A percentile compares a stretch with the other conserved stretches of the same genome.
Conservation (phyloP, 1,284 basidiomycete species). For the Naganishia cerealis region DNA sequence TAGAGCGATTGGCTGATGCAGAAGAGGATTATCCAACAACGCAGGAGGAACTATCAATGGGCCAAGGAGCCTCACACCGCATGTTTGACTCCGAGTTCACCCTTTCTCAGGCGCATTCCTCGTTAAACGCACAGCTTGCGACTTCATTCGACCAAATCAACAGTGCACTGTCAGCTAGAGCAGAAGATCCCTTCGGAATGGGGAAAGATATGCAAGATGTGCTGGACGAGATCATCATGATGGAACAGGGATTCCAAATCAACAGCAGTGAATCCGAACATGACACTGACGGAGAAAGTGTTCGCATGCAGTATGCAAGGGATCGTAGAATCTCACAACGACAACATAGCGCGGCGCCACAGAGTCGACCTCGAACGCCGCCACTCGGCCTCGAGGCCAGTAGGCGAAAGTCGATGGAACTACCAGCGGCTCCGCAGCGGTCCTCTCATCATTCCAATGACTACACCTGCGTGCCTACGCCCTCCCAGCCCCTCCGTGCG, state of each 20-base stretch:
- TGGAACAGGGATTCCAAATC: slow-evolving; percentile 51
- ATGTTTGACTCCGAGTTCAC: not conserved
- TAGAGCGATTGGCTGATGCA: slow-evolving; percentile 21
- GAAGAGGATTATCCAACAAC: slow-evolving; percentile 7
- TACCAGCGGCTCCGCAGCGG: slow-evolving; percentile 28
- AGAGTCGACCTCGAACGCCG: slow-evolving; percentile 23
- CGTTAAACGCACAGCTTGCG: not conserved
- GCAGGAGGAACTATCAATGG: not conserved
- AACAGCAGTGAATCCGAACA: slow-evolving; percentile 39
- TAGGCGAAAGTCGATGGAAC: slow-evolving; percentile 3
- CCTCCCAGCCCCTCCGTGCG: slow-evolving; percentile 16
- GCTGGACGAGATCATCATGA: slow-evolving; percentile 53
- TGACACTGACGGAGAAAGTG: slow-evolving; percentile 17
- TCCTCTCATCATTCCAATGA: slow-evolving; percentile 27
- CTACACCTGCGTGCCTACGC: slow-evolving; percentile 8
- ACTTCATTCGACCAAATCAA: slow-evolving; percentile 6
- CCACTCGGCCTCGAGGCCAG: slow-evolving; percentile 8
- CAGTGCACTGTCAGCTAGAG: not conserved
- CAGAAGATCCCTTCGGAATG: slow-evolving; percentile 8
- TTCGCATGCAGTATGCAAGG: not conserved
- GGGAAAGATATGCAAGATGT: slow-evolving; percentile 51
- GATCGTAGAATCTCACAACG: slow-evolving; percentile 33
- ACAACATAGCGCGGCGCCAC: slow-evolving; percentile 4
- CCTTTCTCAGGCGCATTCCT: not conserved
- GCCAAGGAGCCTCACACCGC: not conserved